These are phyloP conservation scores for Rhodotorula sp. DNA, from an alignment of 1,284 basidiomycete species.

Conservation along the genomic window DNA sequence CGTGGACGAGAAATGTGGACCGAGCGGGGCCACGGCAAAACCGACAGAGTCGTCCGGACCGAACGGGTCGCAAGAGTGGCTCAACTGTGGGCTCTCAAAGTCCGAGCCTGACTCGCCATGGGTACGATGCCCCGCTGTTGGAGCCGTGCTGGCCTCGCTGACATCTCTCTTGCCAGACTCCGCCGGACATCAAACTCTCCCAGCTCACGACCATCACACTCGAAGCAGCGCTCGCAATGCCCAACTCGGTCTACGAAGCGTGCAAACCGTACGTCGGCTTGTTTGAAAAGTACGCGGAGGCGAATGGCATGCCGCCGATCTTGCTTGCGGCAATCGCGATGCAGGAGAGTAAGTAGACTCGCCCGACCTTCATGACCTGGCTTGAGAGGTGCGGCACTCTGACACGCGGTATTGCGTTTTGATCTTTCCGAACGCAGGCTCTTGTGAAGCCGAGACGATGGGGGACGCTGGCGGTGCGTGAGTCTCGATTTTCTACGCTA, in stretches of 20 bases:
- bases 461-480: constrained; percentile 73
- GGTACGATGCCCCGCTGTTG: constrained; percentile 7
- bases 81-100: constrained; percentile 62
- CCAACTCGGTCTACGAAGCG: constrained; percentile 58
- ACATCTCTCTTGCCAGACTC: constrained; percentile 13
- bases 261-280: constrained; percentile 60
- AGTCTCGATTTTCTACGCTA: background rate
- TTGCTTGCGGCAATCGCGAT: constrained; percentile 80
- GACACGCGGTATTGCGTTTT: too few species aligned
- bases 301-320: constrained; percentile 58
- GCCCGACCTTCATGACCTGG: too few species aligned
- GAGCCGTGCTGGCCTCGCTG: constrained; percentile 51
- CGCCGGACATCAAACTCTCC: constrained; percentile 45
- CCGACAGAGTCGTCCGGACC: constrained; percentile 54
- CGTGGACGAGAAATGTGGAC: constrained; percentile 19
- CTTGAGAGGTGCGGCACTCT: too few species aligned
- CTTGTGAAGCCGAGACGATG: constrained; percentile 64
- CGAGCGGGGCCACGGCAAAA: constrained; percentile 19
- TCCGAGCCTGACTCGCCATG: constrained; percentile 10
- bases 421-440: background rate
- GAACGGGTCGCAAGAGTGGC: constrained; percentile 70
- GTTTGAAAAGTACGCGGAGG: constrained; percentile 64
- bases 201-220: constrained; percentile 59
- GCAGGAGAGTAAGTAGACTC: constrained; percentile 60
- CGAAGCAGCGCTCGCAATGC: constrained; percentile 52